Conservation (phyloP, 106 monocot species). For the Platanthera zijinensis region DNA sequence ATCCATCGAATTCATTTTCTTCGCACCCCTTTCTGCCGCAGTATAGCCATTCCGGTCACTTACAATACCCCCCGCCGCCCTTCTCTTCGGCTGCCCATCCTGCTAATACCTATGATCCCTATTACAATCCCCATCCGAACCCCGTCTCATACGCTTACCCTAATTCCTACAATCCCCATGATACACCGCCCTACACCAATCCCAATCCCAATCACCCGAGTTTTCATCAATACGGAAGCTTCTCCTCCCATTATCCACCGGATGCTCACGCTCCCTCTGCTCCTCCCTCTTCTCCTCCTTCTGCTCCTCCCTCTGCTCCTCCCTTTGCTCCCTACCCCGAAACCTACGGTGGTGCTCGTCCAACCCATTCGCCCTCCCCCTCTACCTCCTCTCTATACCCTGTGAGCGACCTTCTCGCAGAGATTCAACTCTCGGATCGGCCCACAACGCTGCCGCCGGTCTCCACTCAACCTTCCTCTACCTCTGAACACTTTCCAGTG, state of each 20-base stretch:
- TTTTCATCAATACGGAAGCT: constrained; percentile 9
- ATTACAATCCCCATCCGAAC: constrained; percentile 8
- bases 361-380: background rate
- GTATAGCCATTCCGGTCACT: constrained; percentile 8
- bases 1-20: constrained; percentile 14
- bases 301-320: background rate
- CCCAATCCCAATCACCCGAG: constrained; percentile 1
- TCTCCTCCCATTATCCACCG: constrained; percentile 2
- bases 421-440: constrained; percentile 21
- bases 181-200: constrained; percentile 1
- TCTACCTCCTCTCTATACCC: constrained; percentile 24
- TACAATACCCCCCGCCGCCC: constrained; percentile 15
- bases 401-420: constrained; percentile 14
- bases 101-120: constrained; percentile 7
- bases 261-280: background rate
- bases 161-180: constrained; percentile 9
- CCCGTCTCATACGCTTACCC: background rate
- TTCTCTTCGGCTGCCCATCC: constrained; percentile 6
- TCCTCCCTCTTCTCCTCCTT: background rate
- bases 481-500: background rate
- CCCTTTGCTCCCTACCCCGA: constrained; percentile 7
- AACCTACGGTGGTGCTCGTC: constrained; percentile 5
- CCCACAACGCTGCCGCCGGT: background rate
- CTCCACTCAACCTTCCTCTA: background rate
- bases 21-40: background rate